phyloP scores from a whole-genome alignment of 2,329 filamentous ascomycete genomes.

The Ceratocystis alfenasii region DNA sequence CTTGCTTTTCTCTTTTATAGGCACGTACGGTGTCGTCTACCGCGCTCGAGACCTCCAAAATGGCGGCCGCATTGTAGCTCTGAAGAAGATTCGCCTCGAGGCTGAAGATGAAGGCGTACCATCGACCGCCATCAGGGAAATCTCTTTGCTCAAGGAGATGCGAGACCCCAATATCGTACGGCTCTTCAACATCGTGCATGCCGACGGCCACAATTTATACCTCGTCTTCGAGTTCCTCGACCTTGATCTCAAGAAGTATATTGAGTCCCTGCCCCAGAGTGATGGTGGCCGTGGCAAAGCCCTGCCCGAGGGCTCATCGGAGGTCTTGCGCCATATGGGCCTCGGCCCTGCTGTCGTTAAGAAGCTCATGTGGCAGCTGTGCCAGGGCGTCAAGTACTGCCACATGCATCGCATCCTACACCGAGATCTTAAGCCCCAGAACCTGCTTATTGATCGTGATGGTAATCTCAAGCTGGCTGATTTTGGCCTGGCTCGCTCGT shows the following conservation, averaged over 20 bases:
- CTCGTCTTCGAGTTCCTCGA: conserved; percentile 88
- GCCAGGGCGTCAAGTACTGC: conserved; percentile 75
- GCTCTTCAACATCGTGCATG: conserved; percentile 83
- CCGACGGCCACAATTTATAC: conserved; percentile 89
- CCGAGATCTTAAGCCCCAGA: conserved; percentile 83
- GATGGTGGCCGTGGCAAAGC: conserved; percentile 79
- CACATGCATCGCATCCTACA: conserved; percentile 80
- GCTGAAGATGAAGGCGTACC: conserved; percentile 91
- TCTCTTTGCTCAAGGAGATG: conserved; percentile 90
- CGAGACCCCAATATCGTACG: conserved; percentile 80
- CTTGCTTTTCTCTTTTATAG: conserved; percentile 34
- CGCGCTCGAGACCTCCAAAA: conserved; percentile 79
- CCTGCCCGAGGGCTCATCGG: conserved; percentile 62
- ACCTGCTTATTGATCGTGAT: conserved; percentile 72
- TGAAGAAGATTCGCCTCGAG: conserved; percentile 93
- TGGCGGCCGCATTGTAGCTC: conserved; percentile 71
- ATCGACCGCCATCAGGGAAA: conserved; percentile 85
- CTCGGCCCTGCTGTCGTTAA: conserved; percentile 73
- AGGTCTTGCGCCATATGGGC: conserved; percentile 53
- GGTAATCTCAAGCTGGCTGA: conserved; percentile 84
- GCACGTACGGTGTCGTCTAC: conserved; percentile 91
- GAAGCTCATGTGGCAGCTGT: conserved; percentile 84
- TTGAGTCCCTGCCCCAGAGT: conserved; percentile 75
- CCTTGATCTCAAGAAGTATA: conserved; percentile 88
- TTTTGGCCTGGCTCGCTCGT: conserved; percentile 79